These are phyloP conservation scores for Cryptococcus maquisensis DNA, from an alignment of 1,284 basidiomycete species.

Conservation along the genomic window DNA sequence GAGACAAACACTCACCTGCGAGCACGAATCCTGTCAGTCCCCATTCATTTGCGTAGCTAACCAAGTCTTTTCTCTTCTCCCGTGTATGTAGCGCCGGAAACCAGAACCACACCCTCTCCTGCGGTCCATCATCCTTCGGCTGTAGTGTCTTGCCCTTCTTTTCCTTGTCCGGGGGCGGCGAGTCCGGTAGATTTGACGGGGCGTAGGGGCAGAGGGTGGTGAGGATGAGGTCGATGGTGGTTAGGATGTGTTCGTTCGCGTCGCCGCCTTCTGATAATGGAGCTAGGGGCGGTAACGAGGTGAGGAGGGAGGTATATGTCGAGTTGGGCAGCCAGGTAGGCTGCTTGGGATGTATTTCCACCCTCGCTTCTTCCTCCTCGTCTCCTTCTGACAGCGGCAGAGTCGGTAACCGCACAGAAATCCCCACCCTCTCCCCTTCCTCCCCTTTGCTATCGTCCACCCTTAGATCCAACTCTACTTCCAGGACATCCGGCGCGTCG, in stretches of 20 bases:
- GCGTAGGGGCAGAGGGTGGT: background rate
- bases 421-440: background rate
- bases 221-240: constrained; percentile 22
- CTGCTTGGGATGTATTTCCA: constrained; percentile 20
- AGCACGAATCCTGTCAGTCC: constrained; percentile 50
- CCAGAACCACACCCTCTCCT: constrained; percentile 48
- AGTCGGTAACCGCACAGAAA: background rate
- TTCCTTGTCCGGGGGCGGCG: background rate
- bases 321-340: constrained; percentile 22
- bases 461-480: constrained; percentile 3
- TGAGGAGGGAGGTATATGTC: constrained; percentile 13
- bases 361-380: background rate
- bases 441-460: constrained; percentile 4
- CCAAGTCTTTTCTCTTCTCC: constrained; percentile 49
- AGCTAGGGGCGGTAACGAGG: background rate
- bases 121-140: constrained; percentile 5
- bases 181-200: background rate
- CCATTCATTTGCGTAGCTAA: constrained; percentile 43
- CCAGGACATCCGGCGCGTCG: background rate
- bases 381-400: background rate
- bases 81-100: constrained; percentile 46
- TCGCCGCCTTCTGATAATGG: background rate
- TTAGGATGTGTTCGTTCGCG: constrained; percentile 29
- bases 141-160: background rate
- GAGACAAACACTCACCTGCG: constrained; percentile 39